Conservation (phyloP, 2,329 filamentous ascomycete genomes). For the Drechslera avenae region DNA sequence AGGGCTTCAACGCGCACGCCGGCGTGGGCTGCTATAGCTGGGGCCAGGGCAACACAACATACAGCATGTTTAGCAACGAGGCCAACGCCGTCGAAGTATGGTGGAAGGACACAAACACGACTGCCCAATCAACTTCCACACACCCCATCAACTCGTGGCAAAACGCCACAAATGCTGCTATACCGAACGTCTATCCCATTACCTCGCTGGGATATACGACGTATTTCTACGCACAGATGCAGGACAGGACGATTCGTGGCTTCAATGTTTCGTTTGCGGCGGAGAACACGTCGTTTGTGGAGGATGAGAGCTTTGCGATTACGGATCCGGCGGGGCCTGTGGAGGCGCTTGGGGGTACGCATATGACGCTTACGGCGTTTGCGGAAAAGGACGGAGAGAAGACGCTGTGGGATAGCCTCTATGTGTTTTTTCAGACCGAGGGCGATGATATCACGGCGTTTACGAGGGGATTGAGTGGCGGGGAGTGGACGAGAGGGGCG, state of each 20-base stretch:
- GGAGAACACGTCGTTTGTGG: slow-evolving; percentile 46
- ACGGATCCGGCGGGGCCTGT: slow-evolving; percentile 33
- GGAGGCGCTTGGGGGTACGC: slow-evolving; percentile 46
- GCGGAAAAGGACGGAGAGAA: slow-evolving; percentile 21
- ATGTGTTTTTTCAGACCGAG: slow-evolving; percentile 41
- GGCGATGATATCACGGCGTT: slow-evolving; percentile 42
- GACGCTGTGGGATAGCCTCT: slow-evolving; percentile 34
- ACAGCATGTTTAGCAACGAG: slow-evolving; percentile 52
- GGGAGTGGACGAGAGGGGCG: slow-evolving; percentile 37
- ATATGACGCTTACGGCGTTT: slow-evolving; percentile 48
- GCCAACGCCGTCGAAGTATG: slow-evolving; percentile 49
- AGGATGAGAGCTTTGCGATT: slow-evolving; percentile 41
- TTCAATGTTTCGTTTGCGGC: slow-evolving; percentile 48
- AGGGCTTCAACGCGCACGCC: slow-evolving; percentile 50
- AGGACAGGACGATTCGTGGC: slow-evolving; percentile 44
- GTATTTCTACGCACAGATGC: slow-evolving; percentile 51
- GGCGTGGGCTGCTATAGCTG: slow-evolving; percentile 54
- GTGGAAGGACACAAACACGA: slow-evolving; percentile 53
- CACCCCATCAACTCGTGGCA: slow-evolving; percentile 52
- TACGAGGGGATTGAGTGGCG: slow-evolving; percentile 28
- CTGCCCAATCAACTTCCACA: slow-evolving; percentile 24
- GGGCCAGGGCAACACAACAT: slow-evolving; percentile 47
- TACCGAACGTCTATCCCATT: slow-evolving; percentile 47
- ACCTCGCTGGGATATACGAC: slow-evolving; percentile 52
- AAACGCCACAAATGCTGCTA: slow-evolving; percentile 35